Conservation (phyloP, 129 eudicot genomes). For the Arctium minus region DNA sequence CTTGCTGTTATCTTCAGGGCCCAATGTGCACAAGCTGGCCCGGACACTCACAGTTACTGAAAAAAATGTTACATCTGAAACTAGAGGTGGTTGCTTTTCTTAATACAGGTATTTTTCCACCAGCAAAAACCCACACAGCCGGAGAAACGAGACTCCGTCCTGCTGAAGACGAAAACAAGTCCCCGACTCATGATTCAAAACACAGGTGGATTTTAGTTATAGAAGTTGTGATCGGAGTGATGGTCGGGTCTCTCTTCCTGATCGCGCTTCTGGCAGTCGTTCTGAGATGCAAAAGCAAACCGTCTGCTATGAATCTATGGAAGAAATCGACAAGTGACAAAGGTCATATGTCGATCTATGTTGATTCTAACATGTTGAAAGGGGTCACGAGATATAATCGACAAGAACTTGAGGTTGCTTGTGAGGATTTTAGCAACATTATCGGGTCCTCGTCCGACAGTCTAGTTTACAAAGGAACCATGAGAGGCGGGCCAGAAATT, state of each 20-base stretch:
- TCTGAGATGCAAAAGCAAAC: slow-evolving; percentile 55
- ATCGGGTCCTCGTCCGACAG: slow-evolving; percentile 93
- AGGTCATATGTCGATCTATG: slow-evolving; percentile 45
- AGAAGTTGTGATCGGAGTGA: slow-evolving; percentile 64
- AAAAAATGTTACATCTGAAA: not conserved
- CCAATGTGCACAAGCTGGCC: no score
- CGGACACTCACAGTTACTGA: not conserved
- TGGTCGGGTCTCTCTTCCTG: slow-evolving; percentile 52
- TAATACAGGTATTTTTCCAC: slow-evolving; percentile 41
- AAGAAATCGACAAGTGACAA: slow-evolving; percentile 59
- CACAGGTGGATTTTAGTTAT: slow-evolving; percentile 69
- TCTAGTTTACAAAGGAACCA: slow-evolving; percentile 80
- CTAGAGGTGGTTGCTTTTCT: not conserved
- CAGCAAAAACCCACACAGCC: slow-evolving; percentile 38
- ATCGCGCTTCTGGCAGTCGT: slow-evolving; percentile 36
- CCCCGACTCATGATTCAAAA: slow-evolving; percentile 32
- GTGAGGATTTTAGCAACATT: slow-evolving; percentile 98
- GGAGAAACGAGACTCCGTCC: slow-evolving; percentile 43
- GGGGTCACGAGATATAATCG: slow-evolving; percentile 63
- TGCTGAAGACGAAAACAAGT: slow-evolving; percentile 22
- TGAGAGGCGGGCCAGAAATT: slow-evolving; percentile 81
- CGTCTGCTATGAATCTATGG: slow-evolving; percentile 61
- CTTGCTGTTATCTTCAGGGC: no score
- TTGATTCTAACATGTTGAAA: slow-evolving; percentile 71
- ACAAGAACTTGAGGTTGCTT: slow-evolving; percentile 91